Evolutionary conservation across 305 asterid genomes (phyloP).

Genomic region (Monarda citriodora): DNA sequence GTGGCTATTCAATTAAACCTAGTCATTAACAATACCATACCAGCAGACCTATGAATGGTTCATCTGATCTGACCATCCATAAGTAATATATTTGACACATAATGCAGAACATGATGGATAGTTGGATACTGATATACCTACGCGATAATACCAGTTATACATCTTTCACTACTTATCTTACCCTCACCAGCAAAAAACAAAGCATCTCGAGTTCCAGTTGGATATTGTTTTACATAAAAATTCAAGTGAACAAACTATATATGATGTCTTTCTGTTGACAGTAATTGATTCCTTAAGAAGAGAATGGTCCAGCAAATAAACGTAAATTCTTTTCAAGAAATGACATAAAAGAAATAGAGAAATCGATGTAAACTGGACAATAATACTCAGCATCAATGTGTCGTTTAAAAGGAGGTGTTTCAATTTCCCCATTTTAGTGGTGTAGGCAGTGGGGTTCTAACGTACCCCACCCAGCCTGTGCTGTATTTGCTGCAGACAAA

Average conservation of each 20-base stretch:
- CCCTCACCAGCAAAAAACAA: background rate
- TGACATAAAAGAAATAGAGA: background rate
- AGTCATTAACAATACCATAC: constrained; percentile 36
- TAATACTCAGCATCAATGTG: background rate
- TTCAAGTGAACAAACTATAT: background rate
- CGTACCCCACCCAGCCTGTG: background rate
- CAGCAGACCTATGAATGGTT: constrained; percentile 13
- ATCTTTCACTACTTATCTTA: constrained; percentile 11
- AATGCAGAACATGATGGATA: constrained; percentile 8
- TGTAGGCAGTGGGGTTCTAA: background rate
- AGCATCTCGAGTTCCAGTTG: constrained; percentile 3
- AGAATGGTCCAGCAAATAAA: background rate
- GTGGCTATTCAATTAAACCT: constrained; percentile 70
- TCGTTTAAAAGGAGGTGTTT: background rate
- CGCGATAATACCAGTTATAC: background rate
- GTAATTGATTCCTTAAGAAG: constrained; percentile 4
- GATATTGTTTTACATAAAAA: background rate
- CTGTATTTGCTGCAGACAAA: background rate
- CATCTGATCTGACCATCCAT: constrained; percentile 12
- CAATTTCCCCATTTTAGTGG: background rate
- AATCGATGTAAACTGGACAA: background rate
- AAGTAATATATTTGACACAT: constrained; percentile 9
- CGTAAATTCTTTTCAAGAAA: background rate
- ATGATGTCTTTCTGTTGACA: constrained; percentile 1
- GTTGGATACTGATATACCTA: constrained; percentile 5